Evolutionary conservation across 2,329 filamentous ascomycete genomes (phyloP).

Genomic region (Tolypocladium pustulatum): DNA sequence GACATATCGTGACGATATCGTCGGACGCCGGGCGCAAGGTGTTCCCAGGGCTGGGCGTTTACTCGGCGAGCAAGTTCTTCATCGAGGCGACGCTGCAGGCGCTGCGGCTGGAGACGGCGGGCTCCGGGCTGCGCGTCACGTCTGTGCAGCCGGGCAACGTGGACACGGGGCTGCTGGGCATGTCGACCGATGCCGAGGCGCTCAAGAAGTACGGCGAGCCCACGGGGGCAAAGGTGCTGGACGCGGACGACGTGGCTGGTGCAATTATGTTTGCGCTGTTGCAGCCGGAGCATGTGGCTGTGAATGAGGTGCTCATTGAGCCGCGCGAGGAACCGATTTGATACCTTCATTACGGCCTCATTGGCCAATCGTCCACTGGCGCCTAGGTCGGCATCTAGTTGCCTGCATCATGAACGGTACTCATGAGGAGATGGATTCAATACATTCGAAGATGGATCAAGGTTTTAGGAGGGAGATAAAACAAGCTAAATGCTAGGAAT

Average conservation of each 20-base stretch:
- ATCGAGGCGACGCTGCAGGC: conserved; percentile 72
- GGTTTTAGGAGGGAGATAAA: too few species aligned
- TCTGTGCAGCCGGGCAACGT: conserved; percentile 70
- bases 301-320: conserved; percentile 74
- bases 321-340: conserved; percentile 66
- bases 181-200: conserved; percentile 68
- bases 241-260: conserved; percentile 60
- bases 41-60: conserved; percentile 72
- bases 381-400: too few species aligned
- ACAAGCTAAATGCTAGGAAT: too few species aligned
- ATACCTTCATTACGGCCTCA: not conserved
- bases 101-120: conserved; percentile 65
- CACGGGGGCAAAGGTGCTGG: conserved; percentile 63
- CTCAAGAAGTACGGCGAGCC: conserved; percentile 71
- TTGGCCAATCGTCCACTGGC: too few species aligned
- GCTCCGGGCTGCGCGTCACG: conserved; percentile 62
- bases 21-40: conserved; percentile 75
- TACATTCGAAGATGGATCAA: too few species aligned
- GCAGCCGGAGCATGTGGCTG: conserved; percentile 64
- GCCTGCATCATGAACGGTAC: too few species aligned
- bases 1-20: conserved; percentile 72
- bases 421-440: too few species aligned
- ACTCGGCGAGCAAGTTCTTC: conserved; percentile 78
- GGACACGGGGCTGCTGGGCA: conserved; percentile 59
- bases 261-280: conserved; percentile 65